Base-by-base conservation (phyloP, 257 asterid species). In the Echites panduratus region DNA sequence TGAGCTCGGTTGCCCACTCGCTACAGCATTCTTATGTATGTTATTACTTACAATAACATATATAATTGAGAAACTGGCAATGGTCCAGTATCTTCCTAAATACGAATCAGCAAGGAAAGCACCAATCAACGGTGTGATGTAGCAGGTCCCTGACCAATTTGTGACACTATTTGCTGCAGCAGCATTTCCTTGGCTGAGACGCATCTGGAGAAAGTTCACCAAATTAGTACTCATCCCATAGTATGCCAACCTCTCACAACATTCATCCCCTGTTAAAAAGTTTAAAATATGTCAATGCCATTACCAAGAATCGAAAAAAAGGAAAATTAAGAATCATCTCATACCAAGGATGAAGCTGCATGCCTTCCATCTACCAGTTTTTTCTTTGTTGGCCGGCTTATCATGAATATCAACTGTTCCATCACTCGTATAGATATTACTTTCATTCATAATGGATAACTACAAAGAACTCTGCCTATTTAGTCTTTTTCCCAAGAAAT, bases 141-240 rank as follows among this genome's bases (percentile, higher is more conserved):
- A 92, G 78, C 97, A 92, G 1, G 95, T 92, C 12, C 97, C 97
- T 0, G 86, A 74, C 97, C 97, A 92, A 71, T 87, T 92, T 0
- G 91, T 79, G 78, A 89, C 95, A 48, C 76, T 84, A 35, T 73
- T 92, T 27, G 97, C 80, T 1, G 95, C 91, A 27, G 85, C 59
- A 0, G 75, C 85, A 26, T 79, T 82, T 35, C 76, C 79, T 78
- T 81, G 87, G 79, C 79, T 73, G 54, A 88, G 90, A 1, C 71
- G 89, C 27, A 24, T 2, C 8, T 69, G 85, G 3, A 92, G 79
- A 79, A 87, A 92, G 79, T 87, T 88, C 47, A 92, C 96, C 86
- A 92, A 80, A 80, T 92, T 92, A 14, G 96, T 85, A 76, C 95
- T 78, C 95, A 92, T 89, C 38, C 97, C 97, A 79, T 92, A 92